Evolutionary conservation across 2,329 filamentous ascomycete species (phyloP), one percentile per base, ranked within the genome.

Genomic region (Arthroderma sp.): DNA sequence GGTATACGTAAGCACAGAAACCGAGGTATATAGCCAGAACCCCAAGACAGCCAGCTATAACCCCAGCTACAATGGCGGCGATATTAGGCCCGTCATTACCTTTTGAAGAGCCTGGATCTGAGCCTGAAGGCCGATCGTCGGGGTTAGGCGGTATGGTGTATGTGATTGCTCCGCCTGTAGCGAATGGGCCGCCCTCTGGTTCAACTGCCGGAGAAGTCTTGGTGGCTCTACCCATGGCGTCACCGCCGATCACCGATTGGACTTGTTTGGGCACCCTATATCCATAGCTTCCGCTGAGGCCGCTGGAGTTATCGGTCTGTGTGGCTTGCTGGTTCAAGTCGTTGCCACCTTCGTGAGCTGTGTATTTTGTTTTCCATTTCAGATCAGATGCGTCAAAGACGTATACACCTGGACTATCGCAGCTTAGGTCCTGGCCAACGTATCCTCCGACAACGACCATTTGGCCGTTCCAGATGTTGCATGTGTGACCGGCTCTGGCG

Each of bases 381-480:
- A 79, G 70, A 32, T 73, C 76, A 6, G 77, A 82, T 42, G 87
- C 66, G 56, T 93, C 87, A 65, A 86, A 89, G 28, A 86, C 75
- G 56, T 85, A 86, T 48, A 86, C 71, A 1, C 81, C 80, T 0
- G 79, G 78, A 10, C 65, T 73, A 52, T 86, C 82, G 58, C 82
- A 86, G 3, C 66, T 72, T 38, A 77, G 66, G 7, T 77, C 66
- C 28, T 68, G 62, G 2, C 77, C 78, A 5, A 80, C 73, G 51
- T 77, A 82, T 7, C 86, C 86, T 28, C 86, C 86, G 9, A 89
- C 69, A 5, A 82, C 72, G 50, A 91, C 70, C 79, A 93, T 87
- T 60, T 89, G 85, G 47, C 82, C 79, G 10, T 86, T 81, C 64
- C 86, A 89, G 54, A 76, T 75, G 53, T 87, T 77, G 62, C 85